Conservation (phyloP, 2,329 filamentous ascomycete species). For the Geosmithia morbida region DNA sequence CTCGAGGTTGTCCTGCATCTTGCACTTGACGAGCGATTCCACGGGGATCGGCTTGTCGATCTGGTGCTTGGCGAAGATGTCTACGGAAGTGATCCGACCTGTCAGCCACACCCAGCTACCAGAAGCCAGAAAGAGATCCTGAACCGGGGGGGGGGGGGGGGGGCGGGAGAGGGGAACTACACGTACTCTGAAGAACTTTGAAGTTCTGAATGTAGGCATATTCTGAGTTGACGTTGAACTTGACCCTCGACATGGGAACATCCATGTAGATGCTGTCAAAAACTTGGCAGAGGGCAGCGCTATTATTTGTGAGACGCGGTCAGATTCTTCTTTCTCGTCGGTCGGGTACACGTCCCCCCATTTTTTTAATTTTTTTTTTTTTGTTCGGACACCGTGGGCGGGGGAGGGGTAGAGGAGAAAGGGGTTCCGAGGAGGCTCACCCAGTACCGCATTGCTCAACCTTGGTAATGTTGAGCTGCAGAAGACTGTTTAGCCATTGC, state of each 20-base stretch:
- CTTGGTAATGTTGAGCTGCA: slow-evolving; percentile 96
- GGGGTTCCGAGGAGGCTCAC: slow-evolving; percentile 35
- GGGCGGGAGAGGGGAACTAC: slow-evolving; percentile 5
- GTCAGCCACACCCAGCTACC: slow-evolving; percentile 2
- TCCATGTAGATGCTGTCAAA: slow-evolving; percentile 98
- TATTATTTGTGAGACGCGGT: slow-evolving; percentile 19
- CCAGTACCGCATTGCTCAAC: slow-evolving; percentile 98
- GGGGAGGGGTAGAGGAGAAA: slow-evolving; percentile 4
- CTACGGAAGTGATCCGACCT: slow-evolving; percentile 24
- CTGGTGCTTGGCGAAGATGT: slow-evolving; percentile 70
- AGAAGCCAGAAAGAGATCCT: neutral
- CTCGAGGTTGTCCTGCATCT: slow-evolving; percentile 99
- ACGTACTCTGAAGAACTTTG: slow-evolving; percentile 87
- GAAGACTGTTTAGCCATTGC: slow-evolving; percentile 91
- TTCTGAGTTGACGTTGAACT: slow-evolving; percentile 96
- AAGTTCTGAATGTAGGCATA: slow-evolving; percentile 98
- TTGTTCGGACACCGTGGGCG: neutral
- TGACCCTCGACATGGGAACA: slow-evolving; percentile 87
- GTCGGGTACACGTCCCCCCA: slow-evolving; percentile 2
- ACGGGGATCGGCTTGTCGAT: slow-evolving; percentile 87
- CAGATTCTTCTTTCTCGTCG: neutral
- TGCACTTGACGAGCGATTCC: slow-evolving; percentile 84
- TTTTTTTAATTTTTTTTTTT: slow-evolving; percentile 3
- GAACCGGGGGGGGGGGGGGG: slow-evolving; percentile 1
- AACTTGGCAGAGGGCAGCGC: slow-evolving; percentile 89